phyloP scores from a whole-genome alignment of 2,329 filamentous ascomycete species.

The Diaporthe humulicola region DNA sequence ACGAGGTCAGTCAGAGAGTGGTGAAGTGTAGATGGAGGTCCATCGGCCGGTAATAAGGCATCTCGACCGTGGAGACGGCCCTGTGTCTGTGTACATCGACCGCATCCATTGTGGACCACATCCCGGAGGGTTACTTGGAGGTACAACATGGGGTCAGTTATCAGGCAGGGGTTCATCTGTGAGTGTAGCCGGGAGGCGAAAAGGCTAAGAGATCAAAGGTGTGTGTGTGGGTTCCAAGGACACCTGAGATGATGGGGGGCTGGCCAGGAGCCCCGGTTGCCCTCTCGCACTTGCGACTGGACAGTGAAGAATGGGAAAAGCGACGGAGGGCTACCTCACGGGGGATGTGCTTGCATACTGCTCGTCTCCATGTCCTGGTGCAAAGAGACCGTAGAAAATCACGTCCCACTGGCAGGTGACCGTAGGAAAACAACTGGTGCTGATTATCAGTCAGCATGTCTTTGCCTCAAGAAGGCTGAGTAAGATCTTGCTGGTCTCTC shows the following conservation, averaged over 20 bases:
- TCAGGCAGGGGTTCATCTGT: slow-evolving; percentile 36
- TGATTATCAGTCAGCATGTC: slow-evolving; percentile 10
- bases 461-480: slow-evolving; percentile 11
- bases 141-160: slow-evolving; percentile 40
- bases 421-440: slow-evolving; percentile 4
- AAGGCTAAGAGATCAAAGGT: slow-evolving; percentile 40
- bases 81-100: slow-evolving; percentile 13
- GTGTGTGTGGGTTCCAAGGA: slow-evolving; percentile 38
- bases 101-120: slow-evolving; percentile 33
- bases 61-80: slow-evolving; percentile 24
- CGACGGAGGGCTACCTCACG: slow-evolving; percentile 26
- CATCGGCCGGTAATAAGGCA: slow-evolving; percentile 25
- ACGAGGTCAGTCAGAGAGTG: slow-evolving; percentile 42
- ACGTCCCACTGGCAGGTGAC: slow-evolving; percentile 11
- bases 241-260: slow-evolving; percentile 39
- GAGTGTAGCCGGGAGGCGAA: slow-evolving; percentile 39
- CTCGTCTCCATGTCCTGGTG: slow-evolving; percentile 9
- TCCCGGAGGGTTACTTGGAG: slow-evolving; percentile 34
- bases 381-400: background rate
- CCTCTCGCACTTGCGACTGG: slow-evolving; percentile 36
- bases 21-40: slow-evolving; percentile 37
- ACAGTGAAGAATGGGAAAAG: slow-evolving; percentile 21
- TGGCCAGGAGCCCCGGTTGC: slow-evolving; percentile 27
- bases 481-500: background rate
- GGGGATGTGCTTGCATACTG: slow-evolving; percentile 14